Conservation (phyloP, 495 filamentous ascomycete genomes). For the Penicillium longicatenatum region DNA sequence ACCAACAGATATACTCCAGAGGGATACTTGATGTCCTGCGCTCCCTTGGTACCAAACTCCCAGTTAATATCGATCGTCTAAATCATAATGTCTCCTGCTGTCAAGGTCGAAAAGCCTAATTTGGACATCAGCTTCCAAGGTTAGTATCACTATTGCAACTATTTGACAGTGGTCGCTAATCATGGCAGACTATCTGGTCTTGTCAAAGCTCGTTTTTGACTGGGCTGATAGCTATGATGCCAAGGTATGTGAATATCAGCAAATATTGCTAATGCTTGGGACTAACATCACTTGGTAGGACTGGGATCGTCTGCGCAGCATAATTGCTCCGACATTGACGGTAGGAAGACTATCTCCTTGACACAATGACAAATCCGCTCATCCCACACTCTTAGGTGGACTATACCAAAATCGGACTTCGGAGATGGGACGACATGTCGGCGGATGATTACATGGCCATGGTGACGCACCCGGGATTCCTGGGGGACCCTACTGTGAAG, state of each 20-base stretch:
- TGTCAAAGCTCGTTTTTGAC: conserved; percentile 54
- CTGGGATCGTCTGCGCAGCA: conserved; percentile 69
- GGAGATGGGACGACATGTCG: conserved; percentile 70
- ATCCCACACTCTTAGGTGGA: conserved; percentile 48
- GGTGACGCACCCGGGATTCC: conserved; percentile 64
- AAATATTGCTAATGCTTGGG: background rate
- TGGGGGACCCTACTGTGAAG: conserved; percentile 69
- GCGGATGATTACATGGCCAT: conserved; percentile 72
- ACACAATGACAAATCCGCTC: background rate
- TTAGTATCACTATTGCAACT: background rate
- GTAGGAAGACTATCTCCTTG: conserved; percentile 31
- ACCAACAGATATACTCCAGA: conserved; percentile 10
- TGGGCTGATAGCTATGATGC: conserved; percentile 85
- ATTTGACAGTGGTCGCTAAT: background rate
- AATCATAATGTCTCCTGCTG: conserved; percentile 28
- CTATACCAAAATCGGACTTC: conserved; percentile 74
- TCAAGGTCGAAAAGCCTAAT: conserved; percentile 28
- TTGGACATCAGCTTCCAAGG: conserved; percentile 34
- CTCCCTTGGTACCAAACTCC: background rate
- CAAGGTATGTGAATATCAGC: conserved; percentile 44
- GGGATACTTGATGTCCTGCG: background rate
- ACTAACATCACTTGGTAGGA: conserved; percentile 45
- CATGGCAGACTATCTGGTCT: conserved; percentile 26
- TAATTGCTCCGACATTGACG: conserved; percentile 70
- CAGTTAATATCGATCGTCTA: background rate